Base-by-base conservation (phyloP, 148 eudicot genomes). In the Vaccinium myrtillus region DNA sequence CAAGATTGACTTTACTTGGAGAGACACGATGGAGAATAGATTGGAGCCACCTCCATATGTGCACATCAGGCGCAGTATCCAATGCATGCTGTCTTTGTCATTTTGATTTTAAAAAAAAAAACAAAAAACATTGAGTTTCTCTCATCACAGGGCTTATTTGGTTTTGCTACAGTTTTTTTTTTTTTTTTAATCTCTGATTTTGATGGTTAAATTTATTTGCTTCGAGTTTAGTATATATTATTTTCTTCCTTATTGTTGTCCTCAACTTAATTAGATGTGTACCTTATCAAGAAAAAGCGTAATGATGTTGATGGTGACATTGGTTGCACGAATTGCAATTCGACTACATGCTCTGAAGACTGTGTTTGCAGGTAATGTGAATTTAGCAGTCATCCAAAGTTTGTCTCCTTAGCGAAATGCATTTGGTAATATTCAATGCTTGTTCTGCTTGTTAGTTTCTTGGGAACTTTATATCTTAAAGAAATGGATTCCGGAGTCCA, bases 1-100 rank as follows among this genome's bases (percentile, higher is more conserved):
- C 91, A 87, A 89, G 84, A 77, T 93, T 81, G 97, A 90, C 74
- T 83, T 87, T 54, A 86, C 86, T 58, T 83, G 91, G 87, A 92
- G 88, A 87, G 95, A 92, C 43, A 54, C 56, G 50, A 75, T 86
- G 79, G 90, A 84, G 86, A 87, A 86, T 59, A 90, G 86, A 80
- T 59, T 88, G 86, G 97, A 91, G 84, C 93, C 91, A 75, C 92
- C 93, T 86, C 86, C 95, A 36, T 96, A 92, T 86, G 92, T 89
- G 84, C 95, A 91, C 85, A 93, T 95, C 82, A 95, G 90, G 84
- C 94, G 99, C 75, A 96, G 99, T 96, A 96, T 96, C 99, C 97
- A 88, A 69, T 78, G 46, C 25, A 67, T 56, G 54, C n/a, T 85
- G 14, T 39, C 59, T 18, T 43, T 81, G 67, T 43, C 46, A 43